Conservation (phyloP, 2,329 filamentous ascomycete genomes). For the Talaromyces albobiverticillius region DNA sequence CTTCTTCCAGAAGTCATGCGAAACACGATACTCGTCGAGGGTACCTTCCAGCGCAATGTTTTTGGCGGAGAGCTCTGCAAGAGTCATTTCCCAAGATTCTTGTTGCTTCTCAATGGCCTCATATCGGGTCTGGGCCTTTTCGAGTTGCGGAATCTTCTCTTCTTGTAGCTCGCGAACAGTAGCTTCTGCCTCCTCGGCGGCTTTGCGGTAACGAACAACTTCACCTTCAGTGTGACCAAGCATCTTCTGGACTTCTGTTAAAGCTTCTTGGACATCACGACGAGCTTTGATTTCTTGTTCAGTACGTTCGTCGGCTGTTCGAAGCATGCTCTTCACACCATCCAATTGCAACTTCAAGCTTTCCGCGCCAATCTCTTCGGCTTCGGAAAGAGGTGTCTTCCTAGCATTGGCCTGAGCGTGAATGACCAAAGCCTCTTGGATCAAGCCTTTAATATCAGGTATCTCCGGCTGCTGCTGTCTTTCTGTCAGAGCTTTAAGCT, state of each 20-base stretch:
- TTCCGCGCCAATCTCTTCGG: constrained; percentile 50
- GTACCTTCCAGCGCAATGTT: constrained; percentile 61
- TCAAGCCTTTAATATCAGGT: constrained; percentile 59
- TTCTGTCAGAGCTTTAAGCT: constrained; percentile 25
- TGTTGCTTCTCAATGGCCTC: constrained; percentile 68
- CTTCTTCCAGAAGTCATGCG: constrained; percentile 57
- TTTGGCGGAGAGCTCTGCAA: constrained; percentile 55
- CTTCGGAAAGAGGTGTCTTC: constrained; percentile 31
- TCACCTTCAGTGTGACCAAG: constrained; percentile 64
- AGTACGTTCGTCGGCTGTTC: constrained; percentile 59
- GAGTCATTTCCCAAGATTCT: constrained; percentile 51
- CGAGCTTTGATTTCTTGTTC: constrained; percentile 64
- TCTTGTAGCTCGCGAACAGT: constrained; percentile 63
- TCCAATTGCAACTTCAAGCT: constrained; percentile 57
- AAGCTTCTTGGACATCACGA: constrained; percentile 67
- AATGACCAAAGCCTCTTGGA: constrained; percentile 57
- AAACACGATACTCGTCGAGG: constrained; percentile 62
- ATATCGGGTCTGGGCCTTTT: constrained; percentile 62
- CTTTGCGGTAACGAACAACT: constrained; percentile 44
- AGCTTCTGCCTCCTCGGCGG: constrained; percentile 63
- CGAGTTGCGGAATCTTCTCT: constrained; percentile 67
- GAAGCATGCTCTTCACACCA: constrained; percentile 68
- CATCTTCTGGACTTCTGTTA: constrained; percentile 69
- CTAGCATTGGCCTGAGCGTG: constrained; percentile 52
- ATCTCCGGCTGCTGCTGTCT: constrained; percentile 28